Evolutionary conservation across 495 filamentous ascomycete genomes (phyloP).

Genomic region (Aspergillus wentii): DNA sequence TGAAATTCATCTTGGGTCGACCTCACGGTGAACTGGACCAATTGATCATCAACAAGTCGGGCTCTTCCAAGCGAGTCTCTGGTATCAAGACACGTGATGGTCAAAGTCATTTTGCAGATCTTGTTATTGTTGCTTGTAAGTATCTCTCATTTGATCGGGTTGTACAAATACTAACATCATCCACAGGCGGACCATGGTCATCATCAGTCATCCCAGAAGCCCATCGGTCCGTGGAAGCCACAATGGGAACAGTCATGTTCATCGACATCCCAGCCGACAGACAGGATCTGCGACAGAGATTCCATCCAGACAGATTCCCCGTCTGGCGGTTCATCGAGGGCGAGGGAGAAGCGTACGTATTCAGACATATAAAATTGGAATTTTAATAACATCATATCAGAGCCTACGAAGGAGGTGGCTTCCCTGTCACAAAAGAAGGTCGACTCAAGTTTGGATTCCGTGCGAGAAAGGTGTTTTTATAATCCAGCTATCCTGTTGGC

Average conservation of each 20-base stretch:
- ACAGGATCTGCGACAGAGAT: constrained; percentile 9
- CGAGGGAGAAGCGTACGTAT: constrained; percentile 11
- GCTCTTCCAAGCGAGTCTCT: constrained; percentile 4
- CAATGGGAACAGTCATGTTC: constrained; percentile 12
- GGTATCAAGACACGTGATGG: constrained; percentile 13
- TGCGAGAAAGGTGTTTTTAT: constrained; percentile 8
- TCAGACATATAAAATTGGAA: background rate
- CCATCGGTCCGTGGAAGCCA: constrained; percentile 10
- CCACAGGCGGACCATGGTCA: constrained; percentile 11
- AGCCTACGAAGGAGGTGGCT: constrained; percentile 13
- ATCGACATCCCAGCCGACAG: constrained; percentile 6
- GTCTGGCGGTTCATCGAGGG: constrained; percentile 12
- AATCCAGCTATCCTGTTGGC: background rate
- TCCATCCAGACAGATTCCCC: constrained; percentile 11
- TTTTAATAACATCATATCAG: constrained; percentile 1
- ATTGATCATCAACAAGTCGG: constrained; percentile 3
- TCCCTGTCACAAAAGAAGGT: constrained; percentile 13
- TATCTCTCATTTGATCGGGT: background rate
- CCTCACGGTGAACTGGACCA: constrained; percentile 9
- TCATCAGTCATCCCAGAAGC: constrained; percentile 11
- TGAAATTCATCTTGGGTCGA: constrained; percentile 11
- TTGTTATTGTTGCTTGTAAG: constrained; percentile 13
- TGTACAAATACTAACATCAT: constrained; percentile 2
- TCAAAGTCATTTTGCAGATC: constrained; percentile 7
- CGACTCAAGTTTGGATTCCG: constrained; percentile 15